phyloP scores from a whole-genome alignment of 805 yeast species.

The Torulaspora indica region DNA sequence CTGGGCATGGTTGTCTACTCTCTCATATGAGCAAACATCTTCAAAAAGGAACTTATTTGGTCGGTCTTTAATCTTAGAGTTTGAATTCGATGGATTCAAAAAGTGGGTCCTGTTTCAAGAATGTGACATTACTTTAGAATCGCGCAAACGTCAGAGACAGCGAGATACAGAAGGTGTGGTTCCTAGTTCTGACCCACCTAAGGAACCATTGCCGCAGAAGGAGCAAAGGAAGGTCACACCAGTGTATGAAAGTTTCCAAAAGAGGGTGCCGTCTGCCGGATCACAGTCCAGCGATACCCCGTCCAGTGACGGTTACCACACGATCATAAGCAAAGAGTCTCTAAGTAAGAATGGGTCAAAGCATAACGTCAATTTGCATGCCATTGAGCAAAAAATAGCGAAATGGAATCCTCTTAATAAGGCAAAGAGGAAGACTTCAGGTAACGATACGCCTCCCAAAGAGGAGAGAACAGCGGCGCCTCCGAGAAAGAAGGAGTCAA shows the following conservation, averaged over 20 bases:
- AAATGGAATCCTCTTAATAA: constrained; percentile 33
- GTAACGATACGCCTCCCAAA: constrained; percentile 6
- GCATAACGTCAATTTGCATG: constrained; percentile 19
- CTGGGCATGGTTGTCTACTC: constrained; percentile 84
- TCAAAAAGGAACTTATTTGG: constrained; percentile 68
- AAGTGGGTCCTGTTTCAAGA: constrained; percentile 79
- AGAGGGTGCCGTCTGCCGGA: constrained; percentile 14
- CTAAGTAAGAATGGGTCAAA: constrained; percentile 18
- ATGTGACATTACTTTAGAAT: constrained; percentile 41
- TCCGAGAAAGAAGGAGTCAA: constrained; percentile 1
- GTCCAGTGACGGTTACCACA: constrained; percentile 19
- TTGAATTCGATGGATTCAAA: constrained; percentile 67
- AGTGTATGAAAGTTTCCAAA: constrained; percentile 28
- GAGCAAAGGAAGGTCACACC: constrained; percentile 20
- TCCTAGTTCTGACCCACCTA: neutral
- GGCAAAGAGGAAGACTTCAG: constrained; percentile 25
- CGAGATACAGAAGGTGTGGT: constrained; percentile 4
- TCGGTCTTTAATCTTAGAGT: constrained; percentile 74
- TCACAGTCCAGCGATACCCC: constrained; percentile 7
- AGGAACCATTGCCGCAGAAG: neutral
- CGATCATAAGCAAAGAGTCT: constrained; percentile 25
- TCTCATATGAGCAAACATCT: constrained; percentile 68
- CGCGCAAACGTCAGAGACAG: constrained; percentile 10
- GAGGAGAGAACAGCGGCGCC: neutral
- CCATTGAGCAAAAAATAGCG: constrained; percentile 27